phyloP scores from a whole-genome alignment of 2,329 filamentous ascomycete genomes.

The Neodidymelliopsis sp. region DNA sequence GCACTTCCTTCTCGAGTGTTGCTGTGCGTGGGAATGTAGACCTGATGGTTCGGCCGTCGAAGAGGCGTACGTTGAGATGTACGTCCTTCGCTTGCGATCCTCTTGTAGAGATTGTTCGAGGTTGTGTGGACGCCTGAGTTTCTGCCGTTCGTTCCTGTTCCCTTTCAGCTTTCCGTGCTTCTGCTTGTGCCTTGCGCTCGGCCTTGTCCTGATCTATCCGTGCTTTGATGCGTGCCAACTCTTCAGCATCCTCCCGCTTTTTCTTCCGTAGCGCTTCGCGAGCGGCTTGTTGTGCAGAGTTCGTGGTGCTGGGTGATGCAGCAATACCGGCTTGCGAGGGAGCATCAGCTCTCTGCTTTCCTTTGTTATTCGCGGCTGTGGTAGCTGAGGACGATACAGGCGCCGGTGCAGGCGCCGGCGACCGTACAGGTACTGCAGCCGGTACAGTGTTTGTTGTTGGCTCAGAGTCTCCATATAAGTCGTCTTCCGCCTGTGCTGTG shows the following conservation, averaged over 20 bases:
- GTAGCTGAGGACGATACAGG: slow-evolving; percentile 12
- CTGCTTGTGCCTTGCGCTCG: slow-evolving; percentile 62
- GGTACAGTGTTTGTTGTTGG: neutral
- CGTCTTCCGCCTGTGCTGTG: slow-evolving; percentile 13
- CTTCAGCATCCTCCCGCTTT: slow-evolving; percentile 70
- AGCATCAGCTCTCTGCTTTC: slow-evolving; percentile 54
- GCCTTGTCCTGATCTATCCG: slow-evolving; percentile 80
- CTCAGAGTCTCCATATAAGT: slow-evolving; percentile 13
- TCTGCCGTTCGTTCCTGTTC: slow-evolving; percentile 26
- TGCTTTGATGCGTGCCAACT: slow-evolving; percentile 74
- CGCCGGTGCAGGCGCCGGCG: slow-evolving; percentile 4
- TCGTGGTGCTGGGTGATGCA: slow-evolving; percentile 42
- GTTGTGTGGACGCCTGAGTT: slow-evolving; percentile 10
- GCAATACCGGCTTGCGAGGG: slow-evolving; percentile 43
- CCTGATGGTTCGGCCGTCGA: slow-evolving; percentile 83
- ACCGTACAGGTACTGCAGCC: slow-evolving; percentile 14
- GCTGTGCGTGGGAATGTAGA: slow-evolving; percentile 71
- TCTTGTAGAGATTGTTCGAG: slow-evolving; percentile 27
- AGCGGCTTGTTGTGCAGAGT: slow-evolving; percentile 45
- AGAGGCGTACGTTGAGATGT: slow-evolving; percentile 76
- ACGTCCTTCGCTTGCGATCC: slow-evolving; percentile 43
- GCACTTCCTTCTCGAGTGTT: slow-evolving; percentile 71
- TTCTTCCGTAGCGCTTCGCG: slow-evolving; percentile 63
- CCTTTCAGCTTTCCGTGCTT: slow-evolving; percentile 46
- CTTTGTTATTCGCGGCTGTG: slow-evolving; percentile 39